Conservation (phyloP, 1,284 basidiomycete genomes). For the Flammula alnicola region DNA sequence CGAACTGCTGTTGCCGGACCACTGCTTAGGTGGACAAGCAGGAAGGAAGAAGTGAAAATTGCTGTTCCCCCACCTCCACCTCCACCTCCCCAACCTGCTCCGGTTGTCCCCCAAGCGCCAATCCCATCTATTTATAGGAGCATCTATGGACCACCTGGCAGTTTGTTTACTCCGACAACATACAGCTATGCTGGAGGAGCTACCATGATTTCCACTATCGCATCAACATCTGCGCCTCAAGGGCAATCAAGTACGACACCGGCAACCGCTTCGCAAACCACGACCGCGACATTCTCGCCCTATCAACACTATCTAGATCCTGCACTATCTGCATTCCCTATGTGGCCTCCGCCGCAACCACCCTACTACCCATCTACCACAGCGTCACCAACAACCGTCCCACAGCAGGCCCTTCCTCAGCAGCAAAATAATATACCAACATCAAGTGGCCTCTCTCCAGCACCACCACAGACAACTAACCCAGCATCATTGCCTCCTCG, state of each 20-base stretch:
- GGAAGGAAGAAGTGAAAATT: constrained; percentile 57
- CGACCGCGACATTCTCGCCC: constrained; percentile 16
- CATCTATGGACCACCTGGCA: constrained; percentile 26
- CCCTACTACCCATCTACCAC: constrained; percentile 3
- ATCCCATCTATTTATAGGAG: constrained; percentile 19
- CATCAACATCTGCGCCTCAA: constrained; percentile 11
- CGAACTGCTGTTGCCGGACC: constrained; percentile 71
- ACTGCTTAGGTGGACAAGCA: constrained; percentile 75
- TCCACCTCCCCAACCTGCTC: constrained; percentile 18
- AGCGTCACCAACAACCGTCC: neutral
- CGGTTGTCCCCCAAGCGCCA: constrained; percentile 2
- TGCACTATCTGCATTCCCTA: constrained; percentile 19
- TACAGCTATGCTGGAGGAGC: constrained; percentile 28
- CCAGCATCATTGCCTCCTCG: constrained; percentile 14
- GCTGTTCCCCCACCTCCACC: constrained; percentile 38
- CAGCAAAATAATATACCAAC: too few relatives aligned
- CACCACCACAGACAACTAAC: neutral
- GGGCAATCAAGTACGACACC: neutral
- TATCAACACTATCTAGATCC: constrained; percentile 20
- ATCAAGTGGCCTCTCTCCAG: too few relatives aligned
- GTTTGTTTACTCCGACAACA: constrained; percentile 25
- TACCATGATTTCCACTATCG: constrained; percentile 18
- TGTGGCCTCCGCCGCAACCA: constrained; percentile 21
- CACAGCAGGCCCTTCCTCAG: neutral
- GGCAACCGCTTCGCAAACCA: constrained; percentile 5